These are phyloP conservation scores for Leccinum uliginosum DNA, from an alignment of 768 basidiomycete genomes.

Conservation along the genomic window DNA sequence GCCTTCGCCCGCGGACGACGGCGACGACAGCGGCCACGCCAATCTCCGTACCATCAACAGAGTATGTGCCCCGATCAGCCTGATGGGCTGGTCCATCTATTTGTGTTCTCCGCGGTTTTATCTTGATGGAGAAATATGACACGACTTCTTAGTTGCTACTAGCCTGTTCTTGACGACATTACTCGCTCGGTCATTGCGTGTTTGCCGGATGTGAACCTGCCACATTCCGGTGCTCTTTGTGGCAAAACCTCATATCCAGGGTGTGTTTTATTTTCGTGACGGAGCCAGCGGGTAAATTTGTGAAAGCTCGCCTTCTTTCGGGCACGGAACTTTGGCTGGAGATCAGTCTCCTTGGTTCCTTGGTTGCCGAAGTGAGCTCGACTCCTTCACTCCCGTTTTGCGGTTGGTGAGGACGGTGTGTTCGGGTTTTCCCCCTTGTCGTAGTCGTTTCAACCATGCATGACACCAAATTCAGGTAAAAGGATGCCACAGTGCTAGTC, in stretches of 20 bases:
- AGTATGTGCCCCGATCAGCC: background rate
- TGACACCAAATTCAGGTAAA: background rate
- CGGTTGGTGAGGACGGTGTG: no score
- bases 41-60: background rate
- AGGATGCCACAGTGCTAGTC: background rate
- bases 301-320: conserved; percentile 1
- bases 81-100: background rate
- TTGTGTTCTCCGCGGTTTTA: background rate
- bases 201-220: background rate
- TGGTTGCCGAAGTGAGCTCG: background rate
- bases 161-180: background rate
- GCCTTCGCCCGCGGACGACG: background rate
- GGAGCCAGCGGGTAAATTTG: background rate
- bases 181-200: background rate
- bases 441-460: background rate
- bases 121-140: background rate
- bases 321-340: conserved; percentile 10
- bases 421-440: background rate
- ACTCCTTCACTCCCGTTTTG: background rate
- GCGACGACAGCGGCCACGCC: background rate
- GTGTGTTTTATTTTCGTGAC: background rate
- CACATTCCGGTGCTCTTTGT: background rate
- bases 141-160: background rate
- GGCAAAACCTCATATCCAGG: background rate
- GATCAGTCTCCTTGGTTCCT: background rate